Evolutionary conservation across 805 yeast genomes (phyloP).

Genomic region (Sugiyamaella valdiviana): DNA sequence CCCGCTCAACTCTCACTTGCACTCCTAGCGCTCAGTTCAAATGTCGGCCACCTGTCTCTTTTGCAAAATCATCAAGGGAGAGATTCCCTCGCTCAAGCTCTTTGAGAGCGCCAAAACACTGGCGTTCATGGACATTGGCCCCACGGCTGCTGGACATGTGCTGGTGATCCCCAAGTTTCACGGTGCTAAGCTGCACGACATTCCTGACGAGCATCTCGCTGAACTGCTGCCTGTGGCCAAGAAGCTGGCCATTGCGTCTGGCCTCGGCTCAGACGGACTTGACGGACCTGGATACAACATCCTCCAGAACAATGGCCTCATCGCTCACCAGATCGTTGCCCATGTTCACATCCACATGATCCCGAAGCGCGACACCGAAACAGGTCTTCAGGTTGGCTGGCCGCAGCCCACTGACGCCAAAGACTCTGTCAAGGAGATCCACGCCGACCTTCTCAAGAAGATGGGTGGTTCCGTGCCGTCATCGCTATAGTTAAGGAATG

Average conservation of each 20-base stretch:
- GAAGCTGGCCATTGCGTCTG: constrained; percentile 69
- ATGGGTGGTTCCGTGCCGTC: constrained; percentile 6
- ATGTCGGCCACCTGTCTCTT: constrained; percentile 55
- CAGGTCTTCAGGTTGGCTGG: constrained; percentile 90
- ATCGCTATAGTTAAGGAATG: not conserved
- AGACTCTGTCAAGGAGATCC: constrained; percentile 61
- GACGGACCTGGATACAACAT: constrained; percentile 73
- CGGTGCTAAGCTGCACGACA: constrained; percentile 85
- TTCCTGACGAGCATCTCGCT: constrained; percentile 84
- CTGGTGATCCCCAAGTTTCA: constrained; percentile 88
- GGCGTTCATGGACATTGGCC: constrained; percentile 90
- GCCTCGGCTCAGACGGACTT: constrained; percentile 47
- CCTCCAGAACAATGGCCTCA: constrained; percentile 86
- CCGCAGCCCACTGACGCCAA: constrained; percentile 80
- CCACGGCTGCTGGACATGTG: constrained; percentile 84
- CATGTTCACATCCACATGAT: constrained; percentile 97
- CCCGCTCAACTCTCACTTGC: not conserved
- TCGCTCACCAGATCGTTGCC: constrained; percentile 93
- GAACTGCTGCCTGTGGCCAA: constrained; percentile 87
- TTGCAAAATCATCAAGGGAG: constrained; percentile 92
- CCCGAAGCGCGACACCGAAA: constrained; percentile 67
- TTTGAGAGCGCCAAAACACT: constrained; percentile 73
- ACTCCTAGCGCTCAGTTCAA: too few relatives aligned
- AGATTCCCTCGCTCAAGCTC: constrained; percentile 87
- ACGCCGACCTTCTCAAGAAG: constrained; percentile 39